These are phyloP conservation scores for Metarhizium guizhouense DNA, from an alignment of 2,329 filamentous ascomycete genomes.

Conservation along the genomic window DNA sequence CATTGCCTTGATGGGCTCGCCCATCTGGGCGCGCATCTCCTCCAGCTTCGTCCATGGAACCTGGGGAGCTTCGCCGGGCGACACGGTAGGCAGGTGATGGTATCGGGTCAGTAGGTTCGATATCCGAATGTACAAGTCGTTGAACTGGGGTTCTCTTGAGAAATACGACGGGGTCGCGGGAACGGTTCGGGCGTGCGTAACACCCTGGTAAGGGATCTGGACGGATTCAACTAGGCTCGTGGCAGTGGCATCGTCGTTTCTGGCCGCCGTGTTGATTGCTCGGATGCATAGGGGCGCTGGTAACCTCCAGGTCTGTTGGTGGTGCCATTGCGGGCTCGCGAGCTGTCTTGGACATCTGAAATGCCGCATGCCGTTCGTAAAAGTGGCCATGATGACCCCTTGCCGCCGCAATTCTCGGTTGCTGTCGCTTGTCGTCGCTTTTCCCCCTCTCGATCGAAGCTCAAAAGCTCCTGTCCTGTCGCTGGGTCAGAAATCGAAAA, in stretches of 20 bases:
- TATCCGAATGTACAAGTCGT: conserved; percentile 70
- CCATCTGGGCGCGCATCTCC: conserved; percentile 63
- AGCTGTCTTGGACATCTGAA: conserved; percentile 24
- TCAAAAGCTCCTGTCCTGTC: background rate
- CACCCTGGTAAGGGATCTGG: conserved; percentile 20
- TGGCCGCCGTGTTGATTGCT: conserved; percentile 12
- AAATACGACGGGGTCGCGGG: conserved; percentile 93
- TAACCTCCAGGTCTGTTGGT: conserved; percentile 15
- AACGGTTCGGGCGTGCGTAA: conserved; percentile 59
- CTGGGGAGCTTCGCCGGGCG: conserved; percentile 56
- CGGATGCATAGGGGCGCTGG: conserved; percentile 17
- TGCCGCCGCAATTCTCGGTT: background rate
- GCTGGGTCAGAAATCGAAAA: background rate
- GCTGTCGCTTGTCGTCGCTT: background rate
- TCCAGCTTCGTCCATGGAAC: conserved; percentile 73
- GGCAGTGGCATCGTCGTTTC: conserved; percentile 8
- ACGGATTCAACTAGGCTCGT: conserved; percentile 14
- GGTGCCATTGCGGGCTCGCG: conserved; percentile 20
- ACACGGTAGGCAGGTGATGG: conserved; percentile 60
- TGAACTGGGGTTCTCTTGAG: conserved; percentile 75
- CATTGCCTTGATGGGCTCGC: conserved; percentile 64
- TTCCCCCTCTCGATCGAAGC: background rate
- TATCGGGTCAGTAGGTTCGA: conserved; percentile 65
- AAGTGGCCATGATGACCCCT: conserved; percentile 24
- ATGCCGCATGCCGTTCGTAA: conserved; percentile 26